A percentile compares a stretch with the other conserved stretches of the same genome.
Evolutionary conservation across 352 stramenopile genomes (phyloP).

Genomic region (Phytophthora fragariae): DNA sequence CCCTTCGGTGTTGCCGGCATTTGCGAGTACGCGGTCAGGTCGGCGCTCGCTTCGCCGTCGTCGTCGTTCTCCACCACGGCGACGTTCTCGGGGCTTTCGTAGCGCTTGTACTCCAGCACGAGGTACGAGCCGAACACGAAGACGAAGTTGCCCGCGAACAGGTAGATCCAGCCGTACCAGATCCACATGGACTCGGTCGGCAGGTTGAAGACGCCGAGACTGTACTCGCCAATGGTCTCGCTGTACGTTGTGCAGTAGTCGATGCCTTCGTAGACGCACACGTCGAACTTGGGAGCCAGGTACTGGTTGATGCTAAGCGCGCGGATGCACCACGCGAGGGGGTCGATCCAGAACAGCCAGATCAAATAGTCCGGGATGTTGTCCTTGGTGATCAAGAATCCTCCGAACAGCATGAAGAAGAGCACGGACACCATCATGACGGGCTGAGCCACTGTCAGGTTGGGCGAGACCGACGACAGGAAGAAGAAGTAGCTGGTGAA

Average conservation of each 20-base stretch:
- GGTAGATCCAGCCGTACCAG: constrained; percentile 61
- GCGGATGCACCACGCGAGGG: constrained; percentile 70
- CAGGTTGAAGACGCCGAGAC: constrained; percentile 56
- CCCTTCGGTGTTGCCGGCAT: constrained; percentile 35
- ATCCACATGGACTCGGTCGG: constrained; percentile 56
- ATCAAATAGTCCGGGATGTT: constrained; percentile 68
- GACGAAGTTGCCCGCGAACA: constrained; percentile 43
- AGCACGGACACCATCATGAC: constrained; percentile 67
- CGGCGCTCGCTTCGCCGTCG: neutral
- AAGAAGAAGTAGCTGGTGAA: constrained; percentile 82
- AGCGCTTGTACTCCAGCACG: constrained; percentile 24
- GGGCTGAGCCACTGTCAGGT: constrained; percentile 64
- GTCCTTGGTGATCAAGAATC: constrained; percentile 67
- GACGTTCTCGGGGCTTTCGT: constrained; percentile 36
- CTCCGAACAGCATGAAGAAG: constrained; percentile 75
- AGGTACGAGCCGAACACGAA: constrained; percentile 41
- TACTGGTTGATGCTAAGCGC: constrained; percentile 70
- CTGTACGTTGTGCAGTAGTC: constrained; percentile 56
- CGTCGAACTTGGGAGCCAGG: constrained; percentile 42
- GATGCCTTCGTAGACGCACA: constrained; percentile 57
- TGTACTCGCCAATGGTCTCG: constrained; percentile 48
- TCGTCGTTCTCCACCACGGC: constrained; percentile 31
- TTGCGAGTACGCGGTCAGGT: neutral
- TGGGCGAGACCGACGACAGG: constrained; percentile 55
- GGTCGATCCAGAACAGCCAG: constrained; percentile 86